A percentile compares a stretch with the other conserved stretches of the same genome.
These are phyloP conservation scores for Populus trichocarpa DNA, from an alignment of 441 rosid genomes.

Conservation along the genomic window DNA sequence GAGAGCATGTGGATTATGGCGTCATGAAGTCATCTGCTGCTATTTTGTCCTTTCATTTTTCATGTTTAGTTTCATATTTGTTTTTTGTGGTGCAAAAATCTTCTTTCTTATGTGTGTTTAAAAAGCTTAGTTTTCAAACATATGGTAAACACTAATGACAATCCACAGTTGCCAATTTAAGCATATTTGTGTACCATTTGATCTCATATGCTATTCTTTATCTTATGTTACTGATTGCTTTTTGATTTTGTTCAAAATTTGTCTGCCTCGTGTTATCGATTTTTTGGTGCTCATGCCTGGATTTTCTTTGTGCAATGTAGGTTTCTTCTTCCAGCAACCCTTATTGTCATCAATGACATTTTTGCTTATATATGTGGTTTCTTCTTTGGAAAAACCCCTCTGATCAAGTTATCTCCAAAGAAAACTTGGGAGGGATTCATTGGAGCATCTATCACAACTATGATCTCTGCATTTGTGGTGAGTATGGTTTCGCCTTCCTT, in stretches of 20 bases:
- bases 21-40: background rate
- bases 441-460: constrained; percentile 86
- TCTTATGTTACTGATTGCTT: background rate
- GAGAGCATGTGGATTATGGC: background rate
- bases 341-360: constrained; percentile 84
- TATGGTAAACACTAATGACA: background rate
- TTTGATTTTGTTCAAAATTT: background rate
- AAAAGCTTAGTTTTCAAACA: background rate
- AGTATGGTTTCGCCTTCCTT: constrained; percentile 25
- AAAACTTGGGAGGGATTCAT: constrained; percentile 99
- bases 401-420: constrained; percentile 95
- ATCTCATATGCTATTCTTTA: background rate
- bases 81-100: background rate
- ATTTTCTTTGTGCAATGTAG: constrained; percentile 36
- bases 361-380: constrained; percentile 87
- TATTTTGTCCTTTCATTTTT: background rate
- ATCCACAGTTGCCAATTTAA: background rate
- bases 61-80: background rate
- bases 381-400: constrained; percentile 93
- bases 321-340: constrained; percentile 97
- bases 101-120: background rate
- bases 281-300: background rate
- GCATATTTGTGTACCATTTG: background rate
- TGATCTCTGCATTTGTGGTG: constrained; percentile 87
- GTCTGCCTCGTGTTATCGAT: background rate